Base-by-base conservation (phyloP, 2,329 filamentous ascomycete species). In the Hymenoscyphus repandus region DNA sequence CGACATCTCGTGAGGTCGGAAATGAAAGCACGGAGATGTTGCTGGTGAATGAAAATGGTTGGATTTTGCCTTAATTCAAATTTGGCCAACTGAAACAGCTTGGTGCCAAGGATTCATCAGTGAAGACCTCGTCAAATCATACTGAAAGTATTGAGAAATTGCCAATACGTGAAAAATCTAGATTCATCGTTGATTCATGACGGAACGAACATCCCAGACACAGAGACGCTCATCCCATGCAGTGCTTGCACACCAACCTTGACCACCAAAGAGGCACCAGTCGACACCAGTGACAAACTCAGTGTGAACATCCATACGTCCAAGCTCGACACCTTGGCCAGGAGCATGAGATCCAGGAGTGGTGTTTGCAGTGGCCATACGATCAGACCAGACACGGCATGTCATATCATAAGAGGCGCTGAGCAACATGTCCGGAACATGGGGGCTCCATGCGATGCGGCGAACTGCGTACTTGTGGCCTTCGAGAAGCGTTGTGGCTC, bases 391-490 rank as follows among this genome's bases (percentile, higher is more conserved):
- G 45, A 96, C 76, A 31, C 93, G 81, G 59, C 93, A 95, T 5
- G 89, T 96, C 93, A 99, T 99, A 70, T 99, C 93, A 69, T 99
- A 99, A 66, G 90, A 93, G 1, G 88, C 92, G 61, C 85, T 93
- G 38, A 96, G 77, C 38, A 99, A 70, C 9, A 96, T 79, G 66
- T 97, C 89, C 51, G 84, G 83, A n/a, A 93, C 78, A 72, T 99
- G 93, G 9, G 93, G 93, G 62, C 88, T 95, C 92, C 93, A 99
- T 5, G 88, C 81, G 4, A 99, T 65, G 57, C 87, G 83, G 43
- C 91, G 78, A 22, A 97, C 84, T 2, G 93, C 93, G 68, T 96
- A 99, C 45, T 93, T 84, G 68, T 99, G 93, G 11, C 93, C 93
- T 10, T 82, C 73, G 67, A 99, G 77, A 3, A 91, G 70, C 6